These are phyloP conservation scores for Cardamine resedifolia DNA, from an alignment of 345 rosid species.

Conservation along the genomic window DNA sequence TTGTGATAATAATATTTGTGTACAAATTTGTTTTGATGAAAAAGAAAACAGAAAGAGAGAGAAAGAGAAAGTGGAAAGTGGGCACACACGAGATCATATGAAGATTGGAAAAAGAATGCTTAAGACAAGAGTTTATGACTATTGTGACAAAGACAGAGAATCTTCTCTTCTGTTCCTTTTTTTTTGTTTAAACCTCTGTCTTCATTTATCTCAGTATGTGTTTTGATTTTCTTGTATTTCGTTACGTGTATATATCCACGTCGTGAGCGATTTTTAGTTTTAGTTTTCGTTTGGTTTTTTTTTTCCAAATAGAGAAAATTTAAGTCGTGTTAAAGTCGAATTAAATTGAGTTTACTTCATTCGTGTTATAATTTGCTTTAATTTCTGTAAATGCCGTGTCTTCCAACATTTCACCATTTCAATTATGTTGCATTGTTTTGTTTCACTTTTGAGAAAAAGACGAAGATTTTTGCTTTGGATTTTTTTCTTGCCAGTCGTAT, in stretches of 20 bases:
- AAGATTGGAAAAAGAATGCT: constrained; percentile 26
- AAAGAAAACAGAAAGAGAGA: constrained; percentile 20
- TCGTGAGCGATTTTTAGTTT: constrained; percentile 27
- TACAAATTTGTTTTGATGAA: neutral
- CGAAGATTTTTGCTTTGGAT: neutral
- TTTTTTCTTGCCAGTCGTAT: neutral
- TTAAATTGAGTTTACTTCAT: neutral
- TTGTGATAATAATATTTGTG: constrained; percentile 20
- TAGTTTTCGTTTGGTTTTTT: constrained; percentile 29
- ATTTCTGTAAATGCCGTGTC: neutral
- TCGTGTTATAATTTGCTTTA: neutral
- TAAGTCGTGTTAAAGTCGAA: constrained; percentile 10
- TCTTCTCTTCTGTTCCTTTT: constrained; percentile 37
- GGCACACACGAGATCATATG: constrained; percentile 43
- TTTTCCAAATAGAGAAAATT: neutral
- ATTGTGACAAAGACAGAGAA: constrained; percentile 51
- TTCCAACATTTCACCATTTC: neutral
- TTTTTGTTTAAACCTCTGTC: constrained; percentile 10
- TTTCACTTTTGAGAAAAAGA: neutral
- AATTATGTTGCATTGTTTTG: neutral
- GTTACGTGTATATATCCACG: constrained; percentile 1
- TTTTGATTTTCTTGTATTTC: constrained; percentile 14
- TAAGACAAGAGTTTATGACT: constrained; percentile 42
- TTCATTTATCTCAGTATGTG: neutral
- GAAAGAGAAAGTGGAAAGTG: constrained; percentile 30